A percentile compares a stretch with the other conserved stretches of the same genome.
Evolutionary conservation across 208 protist genomes (phyloP).

Genomic region (Angomonas ambiguus): DNA sequence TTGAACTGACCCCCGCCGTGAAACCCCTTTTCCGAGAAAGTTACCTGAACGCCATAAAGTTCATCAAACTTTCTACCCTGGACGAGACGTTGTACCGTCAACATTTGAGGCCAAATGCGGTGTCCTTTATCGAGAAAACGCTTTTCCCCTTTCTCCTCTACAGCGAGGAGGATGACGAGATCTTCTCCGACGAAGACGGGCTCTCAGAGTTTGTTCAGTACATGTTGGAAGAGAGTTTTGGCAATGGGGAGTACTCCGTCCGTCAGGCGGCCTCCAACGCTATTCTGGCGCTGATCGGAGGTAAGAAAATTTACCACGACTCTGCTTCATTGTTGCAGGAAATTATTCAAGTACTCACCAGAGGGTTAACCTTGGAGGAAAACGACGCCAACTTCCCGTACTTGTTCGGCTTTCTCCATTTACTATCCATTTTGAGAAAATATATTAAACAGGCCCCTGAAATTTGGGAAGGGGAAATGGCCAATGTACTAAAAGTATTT

Average conservation of each 20-base stretch:
- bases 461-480: constrained; percentile 78
- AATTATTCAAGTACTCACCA: constrained; percentile 49
- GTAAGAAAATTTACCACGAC: constrained; percentile 75
- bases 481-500: constrained; percentile 65
- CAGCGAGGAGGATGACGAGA: constrained; percentile 72
- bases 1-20: constrained; percentile 28
- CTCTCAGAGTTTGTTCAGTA: constrained; percentile 79
- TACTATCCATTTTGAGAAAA: constrained; percentile 77
- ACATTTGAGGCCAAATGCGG: constrained; percentile 52
- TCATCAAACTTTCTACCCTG: constrained; percentile 71
- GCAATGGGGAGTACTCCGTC: constrained; percentile 59
- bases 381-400: constrained; percentile 45
- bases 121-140: constrained; percentile 65
- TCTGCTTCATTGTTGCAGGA: constrained; percentile 53
- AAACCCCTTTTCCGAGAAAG: constrained; percentile 58
- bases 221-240: constrained; percentile 77
- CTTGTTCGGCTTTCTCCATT: constrained; percentile 77
- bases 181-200: constrained; percentile 65
- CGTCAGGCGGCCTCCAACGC: constrained; percentile 76
- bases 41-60: constrained; percentile 78
- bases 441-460: constrained; percentile 58
- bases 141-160: constrained; percentile 83
- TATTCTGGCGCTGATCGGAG: constrained; percentile 65
- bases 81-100: constrained; percentile 58
- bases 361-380: constrained; percentile 47